Conservation (phyloP, 2,329 filamentous ascomycete genomes). For the Colletotrichum cordylinicola region DNA sequence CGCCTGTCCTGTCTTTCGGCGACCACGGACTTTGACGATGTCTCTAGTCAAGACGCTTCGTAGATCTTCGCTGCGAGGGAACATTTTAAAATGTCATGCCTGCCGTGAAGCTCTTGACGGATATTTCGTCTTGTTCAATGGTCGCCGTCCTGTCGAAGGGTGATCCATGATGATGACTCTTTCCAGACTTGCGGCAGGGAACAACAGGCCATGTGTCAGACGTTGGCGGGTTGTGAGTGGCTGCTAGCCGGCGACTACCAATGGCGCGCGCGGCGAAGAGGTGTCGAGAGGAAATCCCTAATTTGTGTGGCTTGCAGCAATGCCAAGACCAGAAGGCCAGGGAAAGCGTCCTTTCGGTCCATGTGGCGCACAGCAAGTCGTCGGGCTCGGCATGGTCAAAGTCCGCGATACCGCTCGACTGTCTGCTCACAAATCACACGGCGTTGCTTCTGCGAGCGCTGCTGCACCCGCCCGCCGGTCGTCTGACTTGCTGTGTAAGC, state of each 20-base stretch:
- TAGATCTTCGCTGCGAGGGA: neutral
- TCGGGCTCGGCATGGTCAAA: conserved; percentile 18
- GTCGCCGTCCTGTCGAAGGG: neutral
- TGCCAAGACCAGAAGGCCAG: conserved; percentile 1
- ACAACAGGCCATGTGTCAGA: neutral
- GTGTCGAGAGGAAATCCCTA: neutral
- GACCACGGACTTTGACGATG: neutral
- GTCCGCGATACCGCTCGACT: neutral
- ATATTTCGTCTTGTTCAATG: neutral
- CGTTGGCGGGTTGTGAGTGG: conserved; percentile 2
- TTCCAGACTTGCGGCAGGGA: neutral
- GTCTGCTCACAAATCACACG: conserved; percentile 13
- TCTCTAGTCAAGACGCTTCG: neutral
- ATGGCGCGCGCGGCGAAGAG: neutral
- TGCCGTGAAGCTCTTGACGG: neutral
- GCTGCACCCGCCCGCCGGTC: neutral
- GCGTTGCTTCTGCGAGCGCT: neutral
- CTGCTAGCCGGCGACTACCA: neutral
- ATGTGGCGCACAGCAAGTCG: neutral
- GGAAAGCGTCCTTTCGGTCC: neutral
- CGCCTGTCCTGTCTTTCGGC: neutral
- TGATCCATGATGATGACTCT: conserved; percentile 9
- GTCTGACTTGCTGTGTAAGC: conserved; percentile 15
- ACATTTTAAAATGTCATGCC: neutral
- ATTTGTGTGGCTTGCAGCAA: neutral